Percentiles rank a stretch among this genome's conserved stretches.
Evolutionary conservation across 768 basidiomycete species (phyloP).

Genomic region (Serendipita sp.): DNA sequence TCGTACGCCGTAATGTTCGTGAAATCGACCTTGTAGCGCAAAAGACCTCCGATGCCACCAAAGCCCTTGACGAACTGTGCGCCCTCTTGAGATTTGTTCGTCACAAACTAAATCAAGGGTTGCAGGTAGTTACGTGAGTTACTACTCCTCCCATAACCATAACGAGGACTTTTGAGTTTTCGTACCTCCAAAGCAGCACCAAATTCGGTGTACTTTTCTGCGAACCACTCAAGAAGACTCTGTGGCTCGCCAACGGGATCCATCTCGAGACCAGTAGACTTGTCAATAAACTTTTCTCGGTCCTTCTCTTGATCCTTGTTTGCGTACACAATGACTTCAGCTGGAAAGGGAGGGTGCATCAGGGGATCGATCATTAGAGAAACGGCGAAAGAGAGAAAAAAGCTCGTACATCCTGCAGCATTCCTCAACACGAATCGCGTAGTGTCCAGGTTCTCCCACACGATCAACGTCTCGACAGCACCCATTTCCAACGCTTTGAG

Average conservation of each 20-base stretch:
- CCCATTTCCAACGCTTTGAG: conserved; percentile 93
- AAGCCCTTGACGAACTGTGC: conserved; percentile 98
- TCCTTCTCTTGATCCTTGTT: conserved; percentile 81
- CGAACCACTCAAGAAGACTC: conserved; percentile 91
- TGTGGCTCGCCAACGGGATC: conserved; percentile 71
- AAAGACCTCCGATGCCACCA: conserved; percentile 89
- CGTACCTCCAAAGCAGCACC: conserved; percentile 69
- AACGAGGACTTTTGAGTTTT: not conserved
- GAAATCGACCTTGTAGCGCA: conserved; percentile 97
- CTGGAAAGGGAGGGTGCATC: conserved; percentile 23
- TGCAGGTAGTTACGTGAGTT: not conserved
- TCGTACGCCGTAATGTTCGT: conserved; percentile 56
- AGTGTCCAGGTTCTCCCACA: conserved; percentile 95
- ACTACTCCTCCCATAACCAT: not conserved
- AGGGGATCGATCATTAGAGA: not conserved
- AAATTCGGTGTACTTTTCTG: conserved; percentile 96
- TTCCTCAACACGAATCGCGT: conserved; percentile 80
- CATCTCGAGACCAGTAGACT: conserved; percentile 92
- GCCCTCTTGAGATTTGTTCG: conserved; percentile 92
- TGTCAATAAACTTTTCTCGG: conserved; percentile 88
- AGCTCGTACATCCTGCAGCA: conserved; percentile 61
- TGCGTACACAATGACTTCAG: conserved; percentile 67
- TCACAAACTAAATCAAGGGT: conserved; percentile 44
- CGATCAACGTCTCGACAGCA: conserved; percentile 90
- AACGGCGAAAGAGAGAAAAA: not conserved